phyloP scores from a whole-genome alignment of 805 yeast species.

The Candida palmyrensis region DNA sequence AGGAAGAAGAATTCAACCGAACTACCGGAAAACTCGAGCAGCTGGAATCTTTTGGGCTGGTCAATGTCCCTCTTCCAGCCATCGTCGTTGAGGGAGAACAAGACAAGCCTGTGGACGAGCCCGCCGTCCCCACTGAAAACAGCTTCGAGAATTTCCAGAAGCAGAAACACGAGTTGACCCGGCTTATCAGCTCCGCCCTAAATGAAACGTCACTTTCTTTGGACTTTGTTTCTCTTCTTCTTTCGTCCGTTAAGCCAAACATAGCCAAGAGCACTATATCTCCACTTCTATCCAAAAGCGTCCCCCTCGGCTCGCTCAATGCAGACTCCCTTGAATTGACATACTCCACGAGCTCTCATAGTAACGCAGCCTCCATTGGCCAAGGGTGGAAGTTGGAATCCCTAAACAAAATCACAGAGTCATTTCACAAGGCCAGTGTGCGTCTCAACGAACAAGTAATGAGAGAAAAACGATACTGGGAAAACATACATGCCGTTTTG shows the following conservation, averaged over 20 bases:
- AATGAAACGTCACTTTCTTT: conserved; percentile 86
- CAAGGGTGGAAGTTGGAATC: conserved; percentile 85
- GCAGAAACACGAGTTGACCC: conserved; percentile 49
- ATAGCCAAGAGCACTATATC: conserved; percentile 87
- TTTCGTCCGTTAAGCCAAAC: conserved; percentile 78
- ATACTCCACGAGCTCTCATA: conserved; percentile 19
- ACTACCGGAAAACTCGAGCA: conserved; percentile 4
- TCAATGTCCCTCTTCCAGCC: not conserved
- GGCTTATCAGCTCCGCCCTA: conserved; percentile 57
- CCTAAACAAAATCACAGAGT: conserved; percentile 47
- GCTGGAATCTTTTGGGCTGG: not conserved
- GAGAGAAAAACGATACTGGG: conserved; percentile 70
- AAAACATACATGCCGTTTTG: conserved; percentile 39
- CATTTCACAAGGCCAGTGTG: conserved; percentile 46
- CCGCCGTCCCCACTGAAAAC: conserved; percentile 14
- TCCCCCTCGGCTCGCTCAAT: conserved; percentile 70
- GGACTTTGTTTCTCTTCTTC: conserved; percentile 79
- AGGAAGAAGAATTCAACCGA: conserved; percentile 4
- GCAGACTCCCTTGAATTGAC: conserved; percentile 33
- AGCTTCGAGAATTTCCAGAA: conserved; percentile 41
- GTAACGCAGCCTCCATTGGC: conserved; percentile 32
- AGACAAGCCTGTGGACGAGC: not conserved
- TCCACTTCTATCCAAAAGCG: conserved; percentile 68
- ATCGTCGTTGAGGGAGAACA: not conserved
- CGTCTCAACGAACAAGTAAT: conserved; percentile 49